phyloP scores from a whole-genome alignment of 163 green algal species.

The Prototheca wickerhamii region DNA sequence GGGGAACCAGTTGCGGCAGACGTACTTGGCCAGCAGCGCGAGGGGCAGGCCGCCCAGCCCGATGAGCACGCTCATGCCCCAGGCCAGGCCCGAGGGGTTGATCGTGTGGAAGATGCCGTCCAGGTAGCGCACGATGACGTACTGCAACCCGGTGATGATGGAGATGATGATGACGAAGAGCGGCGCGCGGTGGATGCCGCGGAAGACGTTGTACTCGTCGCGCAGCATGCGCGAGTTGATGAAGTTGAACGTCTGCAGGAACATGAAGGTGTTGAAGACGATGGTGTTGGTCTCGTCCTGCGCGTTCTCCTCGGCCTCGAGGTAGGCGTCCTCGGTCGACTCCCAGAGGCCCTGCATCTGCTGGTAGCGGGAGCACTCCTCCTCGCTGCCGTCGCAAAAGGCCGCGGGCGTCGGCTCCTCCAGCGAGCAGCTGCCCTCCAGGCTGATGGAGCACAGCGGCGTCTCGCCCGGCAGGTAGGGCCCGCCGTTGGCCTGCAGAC shows the following conservation, averaged over 20 bases:
- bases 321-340: slow-evolving; percentile 14
- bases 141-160: slow-evolving; percentile 59
- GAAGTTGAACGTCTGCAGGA: slow-evolving; percentile 86
- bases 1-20: slow-evolving; percentile 15
- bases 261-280: slow-evolving; percentile 98
- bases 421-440: neutral
- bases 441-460: neutral
- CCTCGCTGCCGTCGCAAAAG: neutral
- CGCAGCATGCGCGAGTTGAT: slow-evolving; percentile 81
- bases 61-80: slow-evolving; percentile 34
- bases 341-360: slow-evolving; percentile 10
- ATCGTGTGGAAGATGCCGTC: slow-evolving; percentile 40
- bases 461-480: slow-evolving; percentile 15
- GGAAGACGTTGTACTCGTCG: slow-evolving; percentile 87
- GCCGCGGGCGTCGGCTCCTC: neutral
- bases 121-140: slow-evolving; percentile 51
- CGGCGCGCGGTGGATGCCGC: slow-evolving; percentile 44
- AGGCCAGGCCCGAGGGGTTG: slow-evolving; percentile 33
- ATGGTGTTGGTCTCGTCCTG: slow-evolving; percentile 58
- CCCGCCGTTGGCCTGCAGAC: neutral
- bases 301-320: slow-evolving; percentile 34
- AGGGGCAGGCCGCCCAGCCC: slow-evolving; percentile 27
- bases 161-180: slow-evolving; percentile 78
- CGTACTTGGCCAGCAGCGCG: slow-evolving; percentile 31
- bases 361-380: slow-evolving; percentile 5